Evolutionary conservation across 1,284 basidiomycete genomes (phyloP).

Genomic region (Anthracocystis walkeri): DNA sequence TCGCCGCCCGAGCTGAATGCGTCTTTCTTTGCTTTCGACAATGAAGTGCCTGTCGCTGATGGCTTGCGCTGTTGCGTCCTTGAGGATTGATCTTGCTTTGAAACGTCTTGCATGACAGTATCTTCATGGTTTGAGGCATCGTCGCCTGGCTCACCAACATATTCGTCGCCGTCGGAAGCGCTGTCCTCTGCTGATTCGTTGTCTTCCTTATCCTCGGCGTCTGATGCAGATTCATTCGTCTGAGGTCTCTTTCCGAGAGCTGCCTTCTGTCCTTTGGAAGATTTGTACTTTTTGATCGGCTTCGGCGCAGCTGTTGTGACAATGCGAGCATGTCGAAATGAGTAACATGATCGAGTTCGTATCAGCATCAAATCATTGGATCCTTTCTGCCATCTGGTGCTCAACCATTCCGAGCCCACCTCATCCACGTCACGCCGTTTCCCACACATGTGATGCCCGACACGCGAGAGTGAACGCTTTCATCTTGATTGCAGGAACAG

Average conservation of each 20-base stretch:
- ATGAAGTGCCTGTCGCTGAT: neutral
- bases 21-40: neutral
- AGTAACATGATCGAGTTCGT: neutral
- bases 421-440: neutral
- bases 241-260: neutral
- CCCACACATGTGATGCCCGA: constrained; percentile 7
- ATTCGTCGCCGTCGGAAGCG: constrained; percentile 32
- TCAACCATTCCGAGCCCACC: too few relatives aligned
- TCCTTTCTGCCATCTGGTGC: neutral
- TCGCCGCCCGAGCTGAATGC: neutral
- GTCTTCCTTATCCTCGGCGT: constrained; percentile 20
- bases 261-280: constrained; percentile 20
- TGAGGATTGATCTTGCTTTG: neutral
- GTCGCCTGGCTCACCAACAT: constrained; percentile 18
- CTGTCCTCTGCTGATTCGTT: constrained; percentile 17
- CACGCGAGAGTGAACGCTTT: neutral
- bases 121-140: constrained; percentile 29
- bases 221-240: neutral
- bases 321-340: neutral
- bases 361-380: neutral
- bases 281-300: constrained; percentile 23
- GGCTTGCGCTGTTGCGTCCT: constrained; percentile 9
- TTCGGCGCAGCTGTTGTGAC: constrained; percentile 12
- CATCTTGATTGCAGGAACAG: constrained; percentile 5
- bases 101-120: constrained; percentile 12